Evolutionary conservation across 2,329 filamentous ascomycete genomes (phyloP), one percentile per base, ranked within the genome.

Genomic region (Acrocalymma vagum): DNA sequence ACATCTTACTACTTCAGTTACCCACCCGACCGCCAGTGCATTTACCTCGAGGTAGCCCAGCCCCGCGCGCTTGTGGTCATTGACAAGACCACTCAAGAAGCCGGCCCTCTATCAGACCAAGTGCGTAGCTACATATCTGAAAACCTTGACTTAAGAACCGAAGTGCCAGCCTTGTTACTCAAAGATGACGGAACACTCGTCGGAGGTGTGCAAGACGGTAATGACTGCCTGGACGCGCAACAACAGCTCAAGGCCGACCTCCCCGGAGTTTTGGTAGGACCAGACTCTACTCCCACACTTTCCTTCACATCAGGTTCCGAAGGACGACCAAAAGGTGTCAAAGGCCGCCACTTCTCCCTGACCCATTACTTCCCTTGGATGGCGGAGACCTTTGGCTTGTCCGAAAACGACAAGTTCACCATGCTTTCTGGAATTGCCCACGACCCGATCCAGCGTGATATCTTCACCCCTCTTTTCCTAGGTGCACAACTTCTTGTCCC

Each of bases 321-420:
- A 72, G 90, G 88, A 29, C 78, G 82, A 52, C 91, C 90, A 22
- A 96, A 95, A 76, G 90, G 90, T 55, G 93, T 97, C 9, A 80
- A 85, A 40, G 92, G 93, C 1, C 82, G 93, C 10, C 93, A 97
- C 71, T 97, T 87, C 73, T 88, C 84, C 34, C 75, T 97, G 46
- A 82, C 90, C 1, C 85, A 87, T 58, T 97, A 96, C 73, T 95
- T 93, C 63, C 84, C 86, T 14, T 97, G 91, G 92, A 97, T 97
- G 93, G 84, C 90, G 0, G 75, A 94, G 71, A 83, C 77, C 2
- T 97, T 97, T 68, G 77, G 83, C 32, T 78, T 95, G 31, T 85
- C 83, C 1, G 78, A 84, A 7, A 79, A 89, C 27, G 86, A 86
- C 64, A 82, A 80, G 50, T 96, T 95, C 63, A 90, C 91, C 3